phyloP scores from a whole-genome alignment of 192 early-diverging fungal species.

The Funneliformis geosporum region DNA sequence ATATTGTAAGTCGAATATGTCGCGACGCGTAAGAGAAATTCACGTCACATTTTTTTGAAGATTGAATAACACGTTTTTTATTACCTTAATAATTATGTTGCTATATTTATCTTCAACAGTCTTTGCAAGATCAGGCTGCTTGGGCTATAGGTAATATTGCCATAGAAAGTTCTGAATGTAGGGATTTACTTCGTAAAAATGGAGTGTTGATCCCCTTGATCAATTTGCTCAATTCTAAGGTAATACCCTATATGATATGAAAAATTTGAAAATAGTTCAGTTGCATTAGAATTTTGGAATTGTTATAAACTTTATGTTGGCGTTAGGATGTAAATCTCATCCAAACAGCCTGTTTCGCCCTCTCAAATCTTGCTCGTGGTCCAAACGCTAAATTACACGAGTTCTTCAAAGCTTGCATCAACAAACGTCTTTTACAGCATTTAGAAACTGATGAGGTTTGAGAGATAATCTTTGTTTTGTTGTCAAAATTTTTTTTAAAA shows the following conservation, averaged over 20 bases:
- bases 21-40: neutral
- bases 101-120: constrained; percentile 31
- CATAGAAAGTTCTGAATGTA: constrained; percentile 72
- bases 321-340: constrained; percentile 48
- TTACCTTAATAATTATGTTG: neutral
- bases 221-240: constrained; percentile 64
- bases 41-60: neutral
- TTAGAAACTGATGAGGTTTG: constrained; percentile 48
- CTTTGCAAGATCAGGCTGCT: constrained; percentile 84
- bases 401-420: constrained; percentile 52
- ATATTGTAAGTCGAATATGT: constrained; percentile 33
- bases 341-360: constrained; percentile 72
- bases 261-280: neutral
- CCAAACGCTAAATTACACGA: constrained; percentile 56
- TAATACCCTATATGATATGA: constrained; percentile 21
- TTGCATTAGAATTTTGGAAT: neutral
- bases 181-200: constrained; percentile 71
- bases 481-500: neutral
- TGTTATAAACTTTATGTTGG: neutral
- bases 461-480: neutral
- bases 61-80: neutral
- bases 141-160: constrained; percentile 97
- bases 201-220: constrained; percentile 78
- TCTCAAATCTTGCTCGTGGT: constrained; percentile 69
- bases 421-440: constrained; percentile 51